Base-by-base conservation (phyloP, 352 stramenopile species). In the Globisporangium paddicum region DNA sequence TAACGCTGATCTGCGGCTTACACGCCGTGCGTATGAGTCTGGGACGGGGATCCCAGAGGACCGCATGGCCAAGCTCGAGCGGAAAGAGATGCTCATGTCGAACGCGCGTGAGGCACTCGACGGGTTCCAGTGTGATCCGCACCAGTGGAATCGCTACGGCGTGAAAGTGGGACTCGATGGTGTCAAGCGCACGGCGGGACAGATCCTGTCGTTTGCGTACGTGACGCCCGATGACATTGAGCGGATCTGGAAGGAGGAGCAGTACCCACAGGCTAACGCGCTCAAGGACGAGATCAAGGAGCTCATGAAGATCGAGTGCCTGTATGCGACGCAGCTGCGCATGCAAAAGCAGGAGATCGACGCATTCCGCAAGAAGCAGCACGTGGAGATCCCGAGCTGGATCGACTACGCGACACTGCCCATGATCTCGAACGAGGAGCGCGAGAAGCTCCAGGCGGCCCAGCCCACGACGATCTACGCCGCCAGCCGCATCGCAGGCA, bases 1-100 rank as follows among this genome's bases (percentile, higher is more conserved):
- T 68, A 99, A 99, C 73, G 96, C 96, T 9, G 97, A 99, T 73
- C 65, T 99, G 56, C 86, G 97, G 50, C 75, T 99, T 38, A 99
- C 96, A 51, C 79, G 86, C 6, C 95, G 93, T 60, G 97, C 96
- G 21, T 90, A 92, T 30, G 85, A 98, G 18, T 63, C 75, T 25
- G 71, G 71, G n/a, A 85, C 82, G 2, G 74, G 93, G 16, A 81
- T 98, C 21, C 67, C 77, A 16, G 67, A 71, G 21, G 66, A 82
- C 18, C 76, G 90, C 14, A 87, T 93, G 77, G 86, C 73, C 35
- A 67, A 89, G 18, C 90, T 99, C 0, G 75, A 83, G 49, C 75
- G 83, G 32, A 92, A 95, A 55, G 91, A 98, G 61, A 76, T 77
- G 25, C 73, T 89, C 0, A 87, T 96, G 68, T 55, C 63, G 42